Percentiles rank a stretch among this genome's conserved stretches.
Conservation (phyloP, 2,329 filamentous ascomycete species). For the Trichophyton benhamiae region DNA sequence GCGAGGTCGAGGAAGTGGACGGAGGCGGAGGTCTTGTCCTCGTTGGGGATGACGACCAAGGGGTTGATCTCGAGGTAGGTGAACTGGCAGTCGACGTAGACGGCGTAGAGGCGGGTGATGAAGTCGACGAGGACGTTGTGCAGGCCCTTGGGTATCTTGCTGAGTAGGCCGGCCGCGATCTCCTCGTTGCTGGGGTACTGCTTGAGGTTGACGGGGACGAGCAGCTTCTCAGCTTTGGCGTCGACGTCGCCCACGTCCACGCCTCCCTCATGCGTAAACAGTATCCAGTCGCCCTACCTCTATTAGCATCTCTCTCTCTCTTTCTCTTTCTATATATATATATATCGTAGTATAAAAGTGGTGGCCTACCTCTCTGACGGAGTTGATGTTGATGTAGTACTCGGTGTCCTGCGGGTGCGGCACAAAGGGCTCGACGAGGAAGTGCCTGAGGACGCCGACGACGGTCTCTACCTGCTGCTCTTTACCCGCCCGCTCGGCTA, state of each 20-base stretch:
- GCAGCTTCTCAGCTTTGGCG: slow-evolving; percentile 94
- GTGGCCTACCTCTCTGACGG: slow-evolving; percentile 71
- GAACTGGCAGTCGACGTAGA: slow-evolving; percentile 99
- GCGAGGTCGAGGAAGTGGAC: slow-evolving; percentile 98
- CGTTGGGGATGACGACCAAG: slow-evolving; percentile 92
- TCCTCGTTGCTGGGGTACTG: slow-evolving; percentile 94
- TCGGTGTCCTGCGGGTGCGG: slow-evolving; percentile 91
- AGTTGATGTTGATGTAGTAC: slow-evolving; percentile 99
- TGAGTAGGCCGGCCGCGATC: slow-evolving; percentile 72
- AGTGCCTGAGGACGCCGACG: slow-evolving; percentile 77
- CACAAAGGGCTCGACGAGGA: slow-evolving; percentile 96
- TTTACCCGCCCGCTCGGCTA: slow-evolving; percentile 85
- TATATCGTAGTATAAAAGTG: no score
- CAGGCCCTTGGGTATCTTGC: slow-evolving; percentile 85
- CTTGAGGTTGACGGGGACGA: slow-evolving; percentile 89
- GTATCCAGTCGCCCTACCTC: slow-evolving; percentile 88
- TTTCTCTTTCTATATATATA: background rate
- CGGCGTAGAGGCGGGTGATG: slow-evolving; percentile 93
- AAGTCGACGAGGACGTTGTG: slow-evolving; percentile 99
- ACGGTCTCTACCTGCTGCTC: slow-evolving; percentile 84
- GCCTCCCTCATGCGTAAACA: slow-evolving; percentile 99
- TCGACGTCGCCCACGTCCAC: slow-evolving; percentile 99
- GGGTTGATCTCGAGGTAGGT: slow-evolving; percentile 99
- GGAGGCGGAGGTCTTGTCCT: slow-evolving; percentile 76
- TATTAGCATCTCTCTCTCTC: slow-evolving; percentile 7